Evolutionary conservation across 1,284 basidiomycete species (phyloP).

Genomic region (Tremellales sp.): DNA sequence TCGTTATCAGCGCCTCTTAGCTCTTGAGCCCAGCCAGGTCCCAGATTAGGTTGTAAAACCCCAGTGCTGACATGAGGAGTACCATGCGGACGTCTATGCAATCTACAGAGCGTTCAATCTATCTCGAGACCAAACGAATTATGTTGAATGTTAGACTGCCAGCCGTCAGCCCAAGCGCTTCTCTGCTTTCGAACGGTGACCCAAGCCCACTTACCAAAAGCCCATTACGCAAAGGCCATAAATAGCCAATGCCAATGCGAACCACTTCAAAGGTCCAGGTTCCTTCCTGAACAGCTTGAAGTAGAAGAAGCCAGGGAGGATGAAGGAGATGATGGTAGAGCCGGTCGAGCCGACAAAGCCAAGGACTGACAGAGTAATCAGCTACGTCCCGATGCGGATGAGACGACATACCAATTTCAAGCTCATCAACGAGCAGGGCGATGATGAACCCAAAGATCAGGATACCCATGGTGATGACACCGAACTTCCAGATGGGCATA

Average conservation of each 20-base stretch:
- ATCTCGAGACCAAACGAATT: not conserved
- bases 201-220: conserved; percentile 68
- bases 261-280: conserved; percentile 56
- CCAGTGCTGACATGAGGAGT: no score
- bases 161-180: not conserved
- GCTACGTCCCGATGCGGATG: not conserved
- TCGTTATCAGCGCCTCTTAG: no score
- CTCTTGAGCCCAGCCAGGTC: no score
- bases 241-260: conserved; percentile 63
- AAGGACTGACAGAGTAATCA: conserved; percentile 64
- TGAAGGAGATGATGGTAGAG: conserved; percentile 93
- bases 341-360: conserved; percentile 97
- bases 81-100: no score
- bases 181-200: not conserved
- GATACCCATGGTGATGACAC: conserved; percentile 68
- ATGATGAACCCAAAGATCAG: conserved; percentile 61
- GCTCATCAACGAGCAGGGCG: conserved; percentile 76
- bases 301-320: conserved; percentile 68
- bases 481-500: conserved; percentile 70
- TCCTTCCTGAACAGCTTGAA: conserved; percentile 65
- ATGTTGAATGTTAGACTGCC: conserved; percentile 19
- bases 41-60: no score
- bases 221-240: conserved; percentile 80
- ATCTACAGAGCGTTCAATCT: no score
- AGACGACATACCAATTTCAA: conserved; percentile 66